Base-by-base conservation (phyloP, 768 basidiomycete genomes). In the Cantharellus cinnabarinus region DNA sequence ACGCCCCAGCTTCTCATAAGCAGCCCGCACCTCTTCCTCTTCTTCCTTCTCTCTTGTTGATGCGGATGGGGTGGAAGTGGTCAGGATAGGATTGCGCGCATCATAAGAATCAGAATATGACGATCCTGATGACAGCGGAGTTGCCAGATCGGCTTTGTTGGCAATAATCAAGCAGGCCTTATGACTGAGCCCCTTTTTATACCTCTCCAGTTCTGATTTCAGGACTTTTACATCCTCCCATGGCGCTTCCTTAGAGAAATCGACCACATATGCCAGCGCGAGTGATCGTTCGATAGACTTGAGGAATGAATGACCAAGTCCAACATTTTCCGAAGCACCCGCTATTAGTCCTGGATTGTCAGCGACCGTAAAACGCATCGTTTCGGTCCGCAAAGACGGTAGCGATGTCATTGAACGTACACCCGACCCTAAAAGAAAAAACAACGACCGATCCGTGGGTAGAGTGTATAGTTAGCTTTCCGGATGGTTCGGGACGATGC, bases 281-380 rank as follows among this genome's bases (percentile, higher is more conserved):
- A 82, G 79, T 7, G 89, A 89, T 3, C 95, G 82, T 66, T 98
- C 93, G 69, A 98, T 88, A 0, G 89, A 83, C 7, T 90, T 80
- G 38, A 99, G 71, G 74, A 98, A 98, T 1, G 86, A 84, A 70
- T 97, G 90, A 0, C 94, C 95, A 2, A 98, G 77, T 2, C 93
- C 95, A 55, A 89, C 81, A 67, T 94, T 87, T 65, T 89, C 81
- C 2, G 89, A 86, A 2, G 91, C 87, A 10, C 77, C 75, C 4
- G 79, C 77, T 59, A 98, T 82, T 51, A 98, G 80, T 4, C 95
- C 95, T 0, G 95, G 95, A 67, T 97, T 98, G 71, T 99, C 95
- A 42, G 91, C 88, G 63, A 99, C 82, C 10, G 90, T 95, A 74
- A 98, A 95, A 5, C 95, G 79, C 68, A 89, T 83, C 3, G 74